These are phyloP conservation scores for Pichia sp. DNA, from an alignment of 1,139 yeast species.

Conservation along the genomic window DNA sequence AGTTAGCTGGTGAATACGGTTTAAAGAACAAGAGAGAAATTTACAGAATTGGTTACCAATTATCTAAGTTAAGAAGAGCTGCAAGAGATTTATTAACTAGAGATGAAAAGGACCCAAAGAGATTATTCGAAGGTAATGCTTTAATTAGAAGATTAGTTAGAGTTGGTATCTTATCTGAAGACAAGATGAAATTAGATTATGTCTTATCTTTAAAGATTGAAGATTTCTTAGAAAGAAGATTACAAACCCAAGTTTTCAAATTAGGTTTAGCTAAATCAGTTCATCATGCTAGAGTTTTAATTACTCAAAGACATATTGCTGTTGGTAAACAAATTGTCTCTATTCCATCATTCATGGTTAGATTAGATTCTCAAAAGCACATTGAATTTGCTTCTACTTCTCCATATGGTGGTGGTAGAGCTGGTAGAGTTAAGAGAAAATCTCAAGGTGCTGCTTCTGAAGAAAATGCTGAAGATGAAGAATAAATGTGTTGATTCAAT, in stretches of 20 bases:
- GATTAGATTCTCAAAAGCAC: conserved; percentile 99
- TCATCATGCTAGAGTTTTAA: conserved; percentile 99
- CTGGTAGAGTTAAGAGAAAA: conserved; percentile 99
- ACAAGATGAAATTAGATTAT: conserved; percentile 99
- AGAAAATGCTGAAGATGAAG: conserved; percentile 55
- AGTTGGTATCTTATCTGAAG: conserved; percentile 98
- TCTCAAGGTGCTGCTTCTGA: conserved; percentile 58
- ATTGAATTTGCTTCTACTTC: conserved; percentile 98
- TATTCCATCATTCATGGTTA: conserved; percentile 98
- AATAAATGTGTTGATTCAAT: conserved; percentile 17
- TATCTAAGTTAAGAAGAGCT: conserved; percentile 99
- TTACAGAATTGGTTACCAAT: conserved; percentile 98
- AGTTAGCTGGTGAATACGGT: conserved; percentile 99
- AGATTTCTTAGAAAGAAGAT: conserved; percentile 99
- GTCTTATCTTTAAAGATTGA: conserved; percentile 96
- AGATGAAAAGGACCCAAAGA: conserved; percentile 99
- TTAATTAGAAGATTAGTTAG: conserved; percentile 97
- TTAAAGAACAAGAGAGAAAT: conserved; percentile 99
- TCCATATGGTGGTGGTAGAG: conserved; percentile 99
- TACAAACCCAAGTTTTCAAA: conserved; percentile 99
- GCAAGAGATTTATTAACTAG: conserved; percentile 99
- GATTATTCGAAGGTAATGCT: conserved; percentile 99
- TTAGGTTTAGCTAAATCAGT: conserved; percentile 99
- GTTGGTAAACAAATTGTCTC: conserved; percentile 99
- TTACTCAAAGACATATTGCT: conserved; percentile 98